Percentiles rank a stretch among this genome's conserved stretches.
Conservation (phyloP, 108 stramenopile species). For the Nitzschia sp. region DNA sequence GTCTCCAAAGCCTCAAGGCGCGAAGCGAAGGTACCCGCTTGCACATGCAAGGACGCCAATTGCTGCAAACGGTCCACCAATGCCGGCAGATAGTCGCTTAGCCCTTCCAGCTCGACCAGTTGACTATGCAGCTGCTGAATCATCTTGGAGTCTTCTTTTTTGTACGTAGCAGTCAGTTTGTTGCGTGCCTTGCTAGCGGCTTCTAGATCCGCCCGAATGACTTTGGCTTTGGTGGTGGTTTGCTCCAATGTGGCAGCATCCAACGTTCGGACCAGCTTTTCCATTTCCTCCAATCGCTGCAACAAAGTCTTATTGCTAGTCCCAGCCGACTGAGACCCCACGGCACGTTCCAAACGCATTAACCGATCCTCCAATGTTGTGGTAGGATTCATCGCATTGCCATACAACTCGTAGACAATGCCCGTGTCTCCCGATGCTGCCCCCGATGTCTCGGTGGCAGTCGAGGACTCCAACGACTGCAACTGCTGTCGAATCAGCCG, state of each 20-base stretch:
- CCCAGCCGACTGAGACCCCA: conserved; percentile 28
- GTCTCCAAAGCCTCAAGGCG: conserved; percentile 55
- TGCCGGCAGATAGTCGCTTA: conserved; percentile 62
- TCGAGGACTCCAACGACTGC: background rate
- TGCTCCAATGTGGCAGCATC: conserved; percentile 44
- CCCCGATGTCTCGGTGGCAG: background rate
- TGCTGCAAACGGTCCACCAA: conserved; percentile 65
- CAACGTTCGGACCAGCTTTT: conserved; percentile 31
- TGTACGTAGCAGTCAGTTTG: conserved; percentile 48
- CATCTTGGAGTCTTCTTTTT: conserved; percentile 61
- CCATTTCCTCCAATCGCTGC: conserved; percentile 52
- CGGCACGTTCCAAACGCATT: conserved; percentile 37
- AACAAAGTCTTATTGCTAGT: conserved; percentile 27
- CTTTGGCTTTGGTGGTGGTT: conserved; percentile 57
- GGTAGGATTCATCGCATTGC: conserved; percentile 23
- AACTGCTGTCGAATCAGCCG: conserved; percentile 38
- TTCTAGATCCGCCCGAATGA: conserved; percentile 67
- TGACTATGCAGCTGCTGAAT: conserved; percentile 72
- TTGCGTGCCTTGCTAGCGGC: conserved; percentile 68
- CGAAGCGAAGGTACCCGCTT: conserved; percentile 56
- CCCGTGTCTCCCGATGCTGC: conserved; percentile 20
- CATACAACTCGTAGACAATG: conserved; percentile 52
- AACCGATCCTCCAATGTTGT: conserved; percentile 45
- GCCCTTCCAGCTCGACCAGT: conserved; percentile 70
- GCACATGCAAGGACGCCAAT: conserved; percentile 60